These are phyloP conservation scores for Carnegiea gigantea DNA, from an alignment of 179 eudicot genomes.

Conservation along the genomic window DNA sequence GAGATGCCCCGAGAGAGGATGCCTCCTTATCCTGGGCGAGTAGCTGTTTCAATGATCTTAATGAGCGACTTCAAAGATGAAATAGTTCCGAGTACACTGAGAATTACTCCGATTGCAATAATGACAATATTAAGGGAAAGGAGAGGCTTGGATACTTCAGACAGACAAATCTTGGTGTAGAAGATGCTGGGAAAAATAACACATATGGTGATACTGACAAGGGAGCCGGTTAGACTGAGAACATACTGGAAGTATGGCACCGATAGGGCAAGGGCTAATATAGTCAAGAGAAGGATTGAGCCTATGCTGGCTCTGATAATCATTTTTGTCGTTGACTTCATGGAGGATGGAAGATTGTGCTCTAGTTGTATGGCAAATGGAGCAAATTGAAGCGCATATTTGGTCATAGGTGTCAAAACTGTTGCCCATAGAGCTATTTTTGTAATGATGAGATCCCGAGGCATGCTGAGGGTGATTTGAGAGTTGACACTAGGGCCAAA, in stretches of 20 bases:
- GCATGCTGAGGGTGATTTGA: slow-evolving; percentile 86
- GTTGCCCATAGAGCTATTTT: slow-evolving; percentile 83
- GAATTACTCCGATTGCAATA: slow-evolving; percentile 39
- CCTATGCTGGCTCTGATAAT: slow-evolving; percentile 53
- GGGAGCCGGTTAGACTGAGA: slow-evolving; percentile 77
- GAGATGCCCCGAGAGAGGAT: neutral
- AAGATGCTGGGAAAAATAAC: slow-evolving; percentile 64
- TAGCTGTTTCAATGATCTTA: slow-evolving; percentile 23
- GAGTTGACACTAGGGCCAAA: slow-evolving; percentile 60
- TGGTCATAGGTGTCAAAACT: slow-evolving; percentile 74
- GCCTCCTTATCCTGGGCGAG: slow-evolving; percentile 10
- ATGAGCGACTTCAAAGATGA: slow-evolving; percentile 50
- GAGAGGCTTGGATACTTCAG: slow-evolving; percentile 33
- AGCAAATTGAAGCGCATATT: slow-evolving; percentile 71
- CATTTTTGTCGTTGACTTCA: slow-evolving; percentile 46
- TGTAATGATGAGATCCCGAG: slow-evolving; percentile 44
- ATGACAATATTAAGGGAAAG: slow-evolving; percentile 41
- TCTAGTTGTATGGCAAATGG: slow-evolving; percentile 73
- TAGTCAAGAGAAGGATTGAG: slow-evolving; percentile 49
- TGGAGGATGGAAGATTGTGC: slow-evolving; percentile 40
- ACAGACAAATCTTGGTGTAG: slow-evolving; percentile 55
- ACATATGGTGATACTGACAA: slow-evolving; percentile 59
- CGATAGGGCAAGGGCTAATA: slow-evolving; percentile 54
- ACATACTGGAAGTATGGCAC: slow-evolving; percentile 77
- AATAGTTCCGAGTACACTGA: slow-evolving; percentile 56